Evolutionary conservation across 768 basidiomycete genomes (phyloP).

Genomic region (Scleroderma bovista): DNA sequence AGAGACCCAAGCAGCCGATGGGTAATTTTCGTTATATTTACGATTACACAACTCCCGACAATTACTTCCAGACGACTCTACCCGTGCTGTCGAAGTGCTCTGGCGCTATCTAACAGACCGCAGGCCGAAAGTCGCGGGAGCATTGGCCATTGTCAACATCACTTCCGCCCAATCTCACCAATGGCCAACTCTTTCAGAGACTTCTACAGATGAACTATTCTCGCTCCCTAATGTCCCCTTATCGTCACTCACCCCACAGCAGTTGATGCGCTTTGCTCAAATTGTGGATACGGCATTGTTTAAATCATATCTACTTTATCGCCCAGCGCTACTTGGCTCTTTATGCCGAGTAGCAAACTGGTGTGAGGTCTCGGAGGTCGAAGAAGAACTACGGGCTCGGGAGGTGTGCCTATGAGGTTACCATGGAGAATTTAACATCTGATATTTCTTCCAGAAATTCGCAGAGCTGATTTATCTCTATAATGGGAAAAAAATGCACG

Average conservation of each 20-base stretch:
- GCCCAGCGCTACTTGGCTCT: conserved; percentile 76
- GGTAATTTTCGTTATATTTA: conserved; percentile 7
- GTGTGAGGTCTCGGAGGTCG: conserved; percentile 95
- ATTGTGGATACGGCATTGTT: conserved; percentile 94
- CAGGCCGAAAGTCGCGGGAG: conserved; percentile 78
- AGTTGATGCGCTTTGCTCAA: conserved; percentile 84
- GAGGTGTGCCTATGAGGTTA: conserved; percentile 47
- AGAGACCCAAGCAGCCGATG: conserved; percentile 20
- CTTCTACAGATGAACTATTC: conserved; percentile 70
- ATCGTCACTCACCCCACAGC: conserved; percentile 68
- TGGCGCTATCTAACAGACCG: conserved; percentile 85
- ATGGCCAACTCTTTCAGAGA: conserved; percentile 64
- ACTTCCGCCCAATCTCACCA: conserved; percentile 66
- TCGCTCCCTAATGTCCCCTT: conserved; percentile 72
- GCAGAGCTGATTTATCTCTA: conserved; percentile 88
- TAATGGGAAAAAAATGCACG: conserved; percentile 93
- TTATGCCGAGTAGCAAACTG: conserved; percentile 91
- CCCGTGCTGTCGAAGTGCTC: conserved; percentile 80
- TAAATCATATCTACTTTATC: conserved; percentile 81
- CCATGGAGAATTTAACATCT: neutral
- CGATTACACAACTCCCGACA: neutral
- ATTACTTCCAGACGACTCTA: conserved; percentile 45
- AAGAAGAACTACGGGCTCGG: conserved; percentile 74
- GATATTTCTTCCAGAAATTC: conserved; percentile 59
- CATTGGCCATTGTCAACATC: conserved; percentile 63